phyloP scores from a whole-genome alignment of 2,329 filamentous ascomycete genomes.

The Huntiella savannae region DNA sequence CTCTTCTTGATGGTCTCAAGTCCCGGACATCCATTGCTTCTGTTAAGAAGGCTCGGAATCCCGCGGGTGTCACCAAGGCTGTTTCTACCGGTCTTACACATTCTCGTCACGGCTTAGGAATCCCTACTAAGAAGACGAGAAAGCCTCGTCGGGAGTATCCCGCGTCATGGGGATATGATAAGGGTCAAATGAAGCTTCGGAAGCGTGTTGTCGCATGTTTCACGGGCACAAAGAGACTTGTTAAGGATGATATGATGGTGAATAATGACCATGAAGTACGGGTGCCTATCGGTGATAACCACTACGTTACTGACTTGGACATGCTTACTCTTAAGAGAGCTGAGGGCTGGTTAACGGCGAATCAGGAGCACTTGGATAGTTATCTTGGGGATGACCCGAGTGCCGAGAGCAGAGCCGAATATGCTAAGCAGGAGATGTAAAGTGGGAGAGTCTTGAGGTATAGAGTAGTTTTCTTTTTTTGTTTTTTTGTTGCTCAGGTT shows the following conservation, averaged over 20 bases:
- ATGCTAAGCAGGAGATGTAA: not conserved
- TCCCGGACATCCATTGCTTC: slow-evolving; percentile 26
- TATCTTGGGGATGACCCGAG: slow-evolving; percentile 61
- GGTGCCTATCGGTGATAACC: slow-evolving; percentile 55
- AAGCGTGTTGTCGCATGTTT: slow-evolving; percentile 90
- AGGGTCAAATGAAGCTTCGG: slow-evolving; percentile 94
- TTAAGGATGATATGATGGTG: slow-evolving; percentile 99
- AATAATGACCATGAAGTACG: slow-evolving; percentile 88
- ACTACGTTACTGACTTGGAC: slow-evolving; percentile 84
- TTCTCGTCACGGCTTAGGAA: slow-evolving; percentile 52
- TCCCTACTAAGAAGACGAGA: slow-evolving; percentile 45
- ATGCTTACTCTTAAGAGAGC: slow-evolving; percentile 75
- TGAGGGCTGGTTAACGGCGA: slow-evolving; percentile 64
- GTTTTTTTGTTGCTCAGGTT: not conserved
- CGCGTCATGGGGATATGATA: slow-evolving; percentile 77
- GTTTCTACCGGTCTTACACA: slow-evolving; percentile 52
- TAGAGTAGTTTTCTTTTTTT: not conserved
- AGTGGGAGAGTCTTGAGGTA: too few relatives aligned
- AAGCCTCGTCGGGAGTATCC: slow-evolving; percentile 92
- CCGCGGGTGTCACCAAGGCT: slow-evolving; percentile 35
- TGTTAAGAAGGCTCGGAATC: slow-evolving; percentile 38
- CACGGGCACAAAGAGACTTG: slow-evolving; percentile 68
- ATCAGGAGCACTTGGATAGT: slow-evolving; percentile 68
- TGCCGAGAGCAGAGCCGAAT: slow-evolving; percentile 35
- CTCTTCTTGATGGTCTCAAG: slow-evolving; percentile 28